Evolutionary conservation across 2,329 filamentous ascomycete genomes (phyloP).

Genomic region (Dothiorella sarmentorum): DNA sequence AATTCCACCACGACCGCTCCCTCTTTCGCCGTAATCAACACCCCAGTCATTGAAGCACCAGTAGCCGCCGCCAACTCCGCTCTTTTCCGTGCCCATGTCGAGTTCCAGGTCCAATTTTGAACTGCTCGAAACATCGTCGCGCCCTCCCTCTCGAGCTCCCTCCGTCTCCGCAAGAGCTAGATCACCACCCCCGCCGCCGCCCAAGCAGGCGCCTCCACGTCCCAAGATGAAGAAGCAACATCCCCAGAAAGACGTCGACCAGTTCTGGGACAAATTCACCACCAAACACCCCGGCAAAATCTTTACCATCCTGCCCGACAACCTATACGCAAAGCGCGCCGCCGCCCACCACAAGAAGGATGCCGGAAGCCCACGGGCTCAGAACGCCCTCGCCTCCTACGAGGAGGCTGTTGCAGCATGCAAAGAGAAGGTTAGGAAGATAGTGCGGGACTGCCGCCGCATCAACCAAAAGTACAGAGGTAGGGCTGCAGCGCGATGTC

Average conservation of each 20-base stretch:
- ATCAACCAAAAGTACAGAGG: constrained; percentile 76
- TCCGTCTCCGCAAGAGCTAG: constrained; percentile 31
- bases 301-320: constrained; percentile 65
- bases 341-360: constrained; percentile 42
- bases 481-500: neutral
- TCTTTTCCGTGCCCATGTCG: neutral
- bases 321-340: constrained; percentile 54
- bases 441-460: constrained; percentile 62
- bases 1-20: neutral
- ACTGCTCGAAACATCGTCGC: constrained; percentile 6
- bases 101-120: constrained; percentile 11
- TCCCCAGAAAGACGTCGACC: constrained; percentile 64
- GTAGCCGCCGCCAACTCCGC: constrained; percentile 10
- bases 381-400: constrained; percentile 64
- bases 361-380: constrained; percentile 44
- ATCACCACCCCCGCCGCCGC: constrained; percentile 1
- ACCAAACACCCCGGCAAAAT: constrained; percentile 70
- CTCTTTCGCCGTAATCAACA: neutral
- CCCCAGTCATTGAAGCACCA: constrained; percentile 10
- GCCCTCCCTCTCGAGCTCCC: constrained; percentile 33
- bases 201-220: constrained; percentile 4
- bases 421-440: constrained; percentile 54
- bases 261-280: constrained; percentile 68
- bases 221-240: constrained; percentile 32
- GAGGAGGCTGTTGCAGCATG: constrained; percentile 69